Evolutionary conservation across 1,284 basidiomycete species (phyloP).

Genomic region (Takashimella koratensis): DNA sequence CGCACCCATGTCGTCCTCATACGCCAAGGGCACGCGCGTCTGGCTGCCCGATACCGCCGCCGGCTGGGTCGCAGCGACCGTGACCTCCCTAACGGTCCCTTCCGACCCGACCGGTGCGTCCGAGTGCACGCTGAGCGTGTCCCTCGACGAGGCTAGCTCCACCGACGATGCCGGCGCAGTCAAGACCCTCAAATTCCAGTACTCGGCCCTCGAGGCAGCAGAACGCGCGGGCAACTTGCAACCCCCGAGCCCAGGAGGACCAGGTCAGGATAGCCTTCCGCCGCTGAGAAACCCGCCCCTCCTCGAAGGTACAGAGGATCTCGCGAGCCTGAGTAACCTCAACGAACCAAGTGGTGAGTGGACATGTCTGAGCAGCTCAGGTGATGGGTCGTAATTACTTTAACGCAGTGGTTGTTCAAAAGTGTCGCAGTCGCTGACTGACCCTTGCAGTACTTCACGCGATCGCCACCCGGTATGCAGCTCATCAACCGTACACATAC

Average conservation of each 20-base stretch:
- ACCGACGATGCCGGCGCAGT: constrained; percentile 14
- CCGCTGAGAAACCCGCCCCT: constrained; percentile 95
- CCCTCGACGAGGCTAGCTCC: constrained; percentile 25
- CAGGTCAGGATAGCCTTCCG: constrained; percentile 58
- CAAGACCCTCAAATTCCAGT: constrained; percentile 39
- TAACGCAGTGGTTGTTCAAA: too few relatives aligned
- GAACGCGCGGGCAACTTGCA: constrained; percentile 23
- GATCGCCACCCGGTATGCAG: constrained; percentile 92
- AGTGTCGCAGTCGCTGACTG: too few relatives aligned
- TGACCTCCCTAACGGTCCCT: constrained; percentile 34
- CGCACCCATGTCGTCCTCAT: constrained; percentile 35
- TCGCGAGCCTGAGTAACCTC: constrained; percentile 94
- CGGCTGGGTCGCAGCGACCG: constrained; percentile 48
- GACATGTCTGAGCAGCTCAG: not conserved
- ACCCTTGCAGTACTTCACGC: constrained; percentile 77
- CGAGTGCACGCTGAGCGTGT: constrained; percentile 36
- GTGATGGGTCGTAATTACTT: too few relatives aligned
- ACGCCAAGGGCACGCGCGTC: constrained; percentile 47
- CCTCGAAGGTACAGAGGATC: constrained; percentile 93
- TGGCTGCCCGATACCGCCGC: constrained; percentile 46
- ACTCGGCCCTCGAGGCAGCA: constrained; percentile 31
- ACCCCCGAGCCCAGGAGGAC: constrained; percentile 11
- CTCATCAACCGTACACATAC: constrained; percentile 98
- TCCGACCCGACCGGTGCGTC: constrained; percentile 19
- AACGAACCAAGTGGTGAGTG: constrained; percentile 90